Evolutionary conservation across 495 filamentous ascomycete species (phyloP).

Genomic region (Parathielavia appendiculata): DNA sequence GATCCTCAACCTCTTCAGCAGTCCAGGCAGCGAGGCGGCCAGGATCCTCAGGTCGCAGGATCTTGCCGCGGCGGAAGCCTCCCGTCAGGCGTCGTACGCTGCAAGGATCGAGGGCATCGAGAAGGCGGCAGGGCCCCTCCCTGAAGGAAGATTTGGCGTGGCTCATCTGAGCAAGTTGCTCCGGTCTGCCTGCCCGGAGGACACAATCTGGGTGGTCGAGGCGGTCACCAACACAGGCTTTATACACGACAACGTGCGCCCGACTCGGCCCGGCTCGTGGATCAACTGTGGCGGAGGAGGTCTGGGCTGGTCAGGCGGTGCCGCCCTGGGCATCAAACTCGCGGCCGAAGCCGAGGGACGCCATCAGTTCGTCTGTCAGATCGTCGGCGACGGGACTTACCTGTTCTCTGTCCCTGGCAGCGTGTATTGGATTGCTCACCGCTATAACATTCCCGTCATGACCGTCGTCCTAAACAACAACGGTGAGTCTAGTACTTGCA

Average conservation of each 20-base stretch:
- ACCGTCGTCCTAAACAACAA: constrained; percentile 94
- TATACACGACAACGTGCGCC: constrained; percentile 74
- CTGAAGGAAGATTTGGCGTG: constrained; percentile 60
- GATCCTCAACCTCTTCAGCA: constrained; percentile 53
- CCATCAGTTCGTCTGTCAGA: constrained; percentile 81
- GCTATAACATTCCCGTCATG: constrained; percentile 82
- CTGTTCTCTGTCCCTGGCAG: constrained; percentile 83
- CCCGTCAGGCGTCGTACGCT: constrained; percentile 55
- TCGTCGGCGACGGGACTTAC: constrained; percentile 90
- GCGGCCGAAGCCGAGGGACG: constrained; percentile 60
- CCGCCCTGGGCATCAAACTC: constrained; percentile 80
- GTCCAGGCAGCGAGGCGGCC: no score
- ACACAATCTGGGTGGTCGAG: constrained; percentile 83
- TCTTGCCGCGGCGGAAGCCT: constrained; percentile 45
- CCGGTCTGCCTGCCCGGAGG: constrained; percentile 58
- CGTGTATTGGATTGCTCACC: constrained; percentile 86
- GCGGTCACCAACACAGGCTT: constrained; percentile 77
- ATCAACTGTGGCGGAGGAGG: constrained; percentile 94
- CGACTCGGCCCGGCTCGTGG: constrained; percentile 72
- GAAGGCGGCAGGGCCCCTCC: constrained; percentile 49
- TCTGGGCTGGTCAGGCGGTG: constrained; percentile 93
- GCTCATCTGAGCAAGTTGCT: constrained; percentile 65
- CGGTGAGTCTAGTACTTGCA: constrained; percentile 43
- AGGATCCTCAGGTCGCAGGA: constrained; percentile 43
- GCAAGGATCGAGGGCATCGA: constrained; percentile 55